phyloP scores from a whole-genome alignment of 345 rosid genomes.

The Populus simonii region DNA sequence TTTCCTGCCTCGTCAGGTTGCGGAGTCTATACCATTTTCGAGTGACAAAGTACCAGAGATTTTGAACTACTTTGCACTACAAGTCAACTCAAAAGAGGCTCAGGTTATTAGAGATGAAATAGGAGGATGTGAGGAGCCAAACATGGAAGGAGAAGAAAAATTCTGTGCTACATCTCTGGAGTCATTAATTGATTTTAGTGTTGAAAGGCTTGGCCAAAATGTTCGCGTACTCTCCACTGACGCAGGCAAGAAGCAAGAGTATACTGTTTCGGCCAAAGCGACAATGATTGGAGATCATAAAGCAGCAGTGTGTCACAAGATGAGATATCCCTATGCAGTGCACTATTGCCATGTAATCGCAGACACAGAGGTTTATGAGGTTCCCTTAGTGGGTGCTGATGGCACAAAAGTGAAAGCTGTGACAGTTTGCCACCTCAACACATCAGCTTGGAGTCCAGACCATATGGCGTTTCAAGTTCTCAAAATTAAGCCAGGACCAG shows the following conservation, averaged over 20 bases:
- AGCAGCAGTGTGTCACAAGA: background rate
- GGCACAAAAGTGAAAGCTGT: background rate
- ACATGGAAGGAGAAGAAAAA: background rate
- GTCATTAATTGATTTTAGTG: too few relatives aligned
- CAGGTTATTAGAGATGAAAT: background rate
- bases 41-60: too few relatives aligned
- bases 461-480: background rate
- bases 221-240: too few relatives aligned
- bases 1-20: background rate
- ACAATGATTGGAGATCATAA: background rate
- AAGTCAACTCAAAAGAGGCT: too few relatives aligned
- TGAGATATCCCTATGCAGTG: conserved; percentile 5
- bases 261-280: too few relatives aligned
- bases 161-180: background rate
- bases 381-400: background rate
- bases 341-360: background rate
- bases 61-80: too few relatives aligned
- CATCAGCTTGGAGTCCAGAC: background rate
- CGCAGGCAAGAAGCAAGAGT: too few relatives aligned
- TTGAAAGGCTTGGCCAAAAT: too few relatives aligned
- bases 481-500: conserved; percentile 1
- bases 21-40: background rate
- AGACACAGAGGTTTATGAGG: background rate
- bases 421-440: background rate
- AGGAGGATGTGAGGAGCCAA: background rate